Percentiles rank a stretch among this genome's conserved stretches.
Conservation (phyloP, 805 yeast species). For the Candida sakaeoensis region DNA sequence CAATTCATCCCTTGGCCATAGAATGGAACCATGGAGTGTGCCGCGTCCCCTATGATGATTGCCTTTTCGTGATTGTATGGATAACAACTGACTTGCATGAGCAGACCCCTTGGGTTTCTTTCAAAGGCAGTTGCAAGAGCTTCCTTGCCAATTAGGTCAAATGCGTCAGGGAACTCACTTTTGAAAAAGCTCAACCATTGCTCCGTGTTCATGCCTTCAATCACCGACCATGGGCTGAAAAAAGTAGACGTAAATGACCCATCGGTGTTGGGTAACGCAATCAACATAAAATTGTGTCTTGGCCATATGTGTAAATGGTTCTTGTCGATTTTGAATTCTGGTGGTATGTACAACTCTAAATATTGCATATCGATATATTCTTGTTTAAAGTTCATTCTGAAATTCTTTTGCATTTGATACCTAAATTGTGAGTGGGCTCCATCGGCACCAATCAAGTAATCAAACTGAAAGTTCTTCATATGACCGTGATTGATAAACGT, state of each 20-base stretch:
- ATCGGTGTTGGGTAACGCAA: conserved; percentile 81
- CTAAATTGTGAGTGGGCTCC: conserved; percentile 80
- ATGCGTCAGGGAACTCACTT: conserved; percentile 71
- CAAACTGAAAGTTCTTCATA: conserved; percentile 31
- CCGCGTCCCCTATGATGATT: conserved; percentile 84
- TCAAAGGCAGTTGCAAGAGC: conserved; percentile 47
- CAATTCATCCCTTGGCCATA: conserved; percentile 97
- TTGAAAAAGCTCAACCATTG: conserved; percentile 53
- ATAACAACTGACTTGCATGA: conserved; percentile 64
- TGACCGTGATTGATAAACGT: conserved; percentile 12
- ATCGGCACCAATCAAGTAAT: conserved; percentile 77
- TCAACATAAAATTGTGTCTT: conserved; percentile 77
- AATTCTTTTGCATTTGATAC: conserved; percentile 58
- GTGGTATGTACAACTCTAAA: conserved; percentile 74
- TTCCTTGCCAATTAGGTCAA: conserved; percentile 58
- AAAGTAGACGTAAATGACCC: conserved; percentile 88
- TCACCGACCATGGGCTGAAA: conserved; percentile 73
- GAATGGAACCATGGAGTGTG: conserved; percentile 97
- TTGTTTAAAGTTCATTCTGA: conserved; percentile 69
- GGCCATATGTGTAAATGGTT: conserved; percentile 94
- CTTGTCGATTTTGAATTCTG: conserved; percentile 58
- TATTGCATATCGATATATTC: conserved; percentile 82
- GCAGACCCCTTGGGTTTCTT: conserved; percentile 69
- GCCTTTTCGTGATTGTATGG: conserved; percentile 70
- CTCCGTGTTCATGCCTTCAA: conserved; percentile 48